phyloP scores from a whole-genome alignment of 352 stramenopile species.

The Phytophthora colocasiae region DNA sequence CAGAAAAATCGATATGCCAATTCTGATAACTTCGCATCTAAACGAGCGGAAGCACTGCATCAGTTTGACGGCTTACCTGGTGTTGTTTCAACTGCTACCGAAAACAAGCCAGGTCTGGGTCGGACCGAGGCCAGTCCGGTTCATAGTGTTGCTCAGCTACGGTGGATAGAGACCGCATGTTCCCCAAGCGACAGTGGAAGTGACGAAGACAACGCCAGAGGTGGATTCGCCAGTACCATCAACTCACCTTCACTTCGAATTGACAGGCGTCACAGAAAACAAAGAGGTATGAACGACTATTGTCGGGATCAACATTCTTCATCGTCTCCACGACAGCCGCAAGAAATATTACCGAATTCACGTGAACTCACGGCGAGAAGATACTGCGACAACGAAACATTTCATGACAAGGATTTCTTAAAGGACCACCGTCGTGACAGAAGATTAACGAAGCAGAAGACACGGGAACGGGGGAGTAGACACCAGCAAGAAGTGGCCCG shows the following conservation, averaged over 20 bases:
- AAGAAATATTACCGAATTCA: neutral
- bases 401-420: neutral
- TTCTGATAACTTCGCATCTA: neutral
- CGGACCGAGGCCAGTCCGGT: neutral
- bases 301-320: neutral
- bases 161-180: constrained; percentile 5
- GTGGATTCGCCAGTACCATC: neutral
- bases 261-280: neutral
- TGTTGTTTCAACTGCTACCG: neutral
- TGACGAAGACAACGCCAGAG: neutral
- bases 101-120: neutral
- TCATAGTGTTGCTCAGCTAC: neutral
- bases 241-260: neutral
- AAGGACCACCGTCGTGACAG: neutral
- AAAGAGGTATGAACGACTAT: neutral
- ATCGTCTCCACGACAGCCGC: neutral
- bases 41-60: constrained; percentile 5
- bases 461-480: neutral
- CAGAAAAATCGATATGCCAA: neutral
- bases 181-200: neutral
- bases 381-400: neutral
- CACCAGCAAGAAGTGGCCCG: constrained; percentile 25
- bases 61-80: constrained; percentile 21
- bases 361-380: neutral
- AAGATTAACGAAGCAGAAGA: neutral